phyloP scores from a whole-genome alignment of 2,329 filamentous ascomycete genomes.

The Neopestalotiopsis sp. region DNA sequence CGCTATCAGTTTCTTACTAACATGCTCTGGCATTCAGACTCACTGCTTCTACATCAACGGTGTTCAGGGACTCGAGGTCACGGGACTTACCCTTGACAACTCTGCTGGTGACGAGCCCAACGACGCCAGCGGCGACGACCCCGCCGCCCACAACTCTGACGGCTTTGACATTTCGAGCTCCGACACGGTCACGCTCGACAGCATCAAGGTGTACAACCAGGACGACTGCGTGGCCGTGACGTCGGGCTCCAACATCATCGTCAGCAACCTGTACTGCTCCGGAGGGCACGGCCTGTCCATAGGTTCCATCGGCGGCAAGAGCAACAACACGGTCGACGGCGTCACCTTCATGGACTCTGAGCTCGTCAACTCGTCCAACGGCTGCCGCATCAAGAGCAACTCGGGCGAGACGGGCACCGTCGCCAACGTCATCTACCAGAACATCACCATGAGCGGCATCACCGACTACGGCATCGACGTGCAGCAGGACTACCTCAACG shows the following conservation, averaged over 20 bases:
- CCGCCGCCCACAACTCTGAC: slow-evolving; percentile 56
- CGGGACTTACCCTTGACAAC: slow-evolving; percentile 26
- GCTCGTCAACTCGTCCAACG: slow-evolving; percentile 57
- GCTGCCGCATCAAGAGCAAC: slow-evolving; percentile 63
- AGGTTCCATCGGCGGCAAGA: slow-evolving; percentile 61
- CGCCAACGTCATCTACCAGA: slow-evolving; percentile 54
- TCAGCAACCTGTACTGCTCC: slow-evolving; percentile 49
- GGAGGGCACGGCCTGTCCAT: slow-evolving; percentile 63
- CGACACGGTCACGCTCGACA: slow-evolving; percentile 52
- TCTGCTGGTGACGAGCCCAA: slow-evolving; percentile 48
- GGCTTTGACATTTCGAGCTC: slow-evolving; percentile 55
- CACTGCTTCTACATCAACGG: slow-evolving; percentile 9
- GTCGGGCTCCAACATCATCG: slow-evolving; percentile 49
- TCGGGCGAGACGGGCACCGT: slow-evolving; percentile 56
- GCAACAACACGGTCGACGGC: slow-evolving; percentile 57
- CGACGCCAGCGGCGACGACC: slow-evolving; percentile 28
- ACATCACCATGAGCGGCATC: slow-evolving; percentile 55
- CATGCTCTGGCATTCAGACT: background rate
- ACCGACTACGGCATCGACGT: slow-evolving; percentile 60
- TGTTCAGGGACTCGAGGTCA: slow-evolving; percentile 8
- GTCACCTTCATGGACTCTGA: slow-evolving; percentile 53
- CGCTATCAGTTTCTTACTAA: background rate
- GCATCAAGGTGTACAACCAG: slow-evolving; percentile 60
- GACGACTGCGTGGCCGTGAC: slow-evolving; percentile 66
- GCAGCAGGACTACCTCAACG: slow-evolving; percentile 59